Conservation (phyloP, 306 rosid genomes). For the Pyrus communis region DNA sequence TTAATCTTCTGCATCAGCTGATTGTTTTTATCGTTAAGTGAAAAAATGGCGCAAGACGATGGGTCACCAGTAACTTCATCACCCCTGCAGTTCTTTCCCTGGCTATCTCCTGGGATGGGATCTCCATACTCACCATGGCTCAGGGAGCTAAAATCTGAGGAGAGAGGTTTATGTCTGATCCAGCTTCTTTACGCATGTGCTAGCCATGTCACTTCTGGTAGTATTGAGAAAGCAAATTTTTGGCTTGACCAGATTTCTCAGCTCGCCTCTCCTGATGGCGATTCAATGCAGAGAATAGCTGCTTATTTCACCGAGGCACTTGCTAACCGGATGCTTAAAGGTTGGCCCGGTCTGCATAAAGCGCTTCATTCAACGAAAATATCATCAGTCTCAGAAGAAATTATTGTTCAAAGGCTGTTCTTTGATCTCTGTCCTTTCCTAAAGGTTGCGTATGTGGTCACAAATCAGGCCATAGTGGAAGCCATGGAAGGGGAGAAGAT, state of each 20-base stretch:
- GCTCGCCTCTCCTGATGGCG: conserved; percentile 62
- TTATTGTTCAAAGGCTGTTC: conserved; percentile 50
- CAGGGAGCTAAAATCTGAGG: conserved; percentile 46
- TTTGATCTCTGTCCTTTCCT: conserved; percentile 68
- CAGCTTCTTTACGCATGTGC: conserved; percentile 58
- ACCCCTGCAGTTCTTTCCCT: conserved; percentile 24
- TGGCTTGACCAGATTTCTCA: conserved; percentile 65
- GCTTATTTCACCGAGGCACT: conserved; percentile 76
- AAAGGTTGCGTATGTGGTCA: conserved; percentile 59
- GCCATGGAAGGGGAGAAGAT: conserved; percentile 66
- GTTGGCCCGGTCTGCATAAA: conserved; percentile 58
- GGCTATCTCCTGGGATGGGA: conserved; percentile 37
- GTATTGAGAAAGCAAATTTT: conserved; percentile 61
- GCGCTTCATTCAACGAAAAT: conserved; percentile 57
- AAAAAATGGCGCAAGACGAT: conserved; percentile 32
- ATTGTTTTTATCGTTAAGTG: neutral
- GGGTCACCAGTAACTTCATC: conserved; percentile 39
- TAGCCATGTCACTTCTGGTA: conserved; percentile 59
- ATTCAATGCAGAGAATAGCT: conserved; percentile 61
- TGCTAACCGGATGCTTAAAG: conserved; percentile 53
- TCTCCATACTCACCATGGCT: conserved; percentile 57
- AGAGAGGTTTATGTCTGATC: conserved; percentile 45
- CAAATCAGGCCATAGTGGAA: conserved; percentile 79
- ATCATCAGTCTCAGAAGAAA: conserved; percentile 42
- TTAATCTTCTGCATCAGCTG: neutral